phyloP scores from a whole-genome alignment of 176 grass and related monocot species.

The Phyllostachys edulis region DNA sequence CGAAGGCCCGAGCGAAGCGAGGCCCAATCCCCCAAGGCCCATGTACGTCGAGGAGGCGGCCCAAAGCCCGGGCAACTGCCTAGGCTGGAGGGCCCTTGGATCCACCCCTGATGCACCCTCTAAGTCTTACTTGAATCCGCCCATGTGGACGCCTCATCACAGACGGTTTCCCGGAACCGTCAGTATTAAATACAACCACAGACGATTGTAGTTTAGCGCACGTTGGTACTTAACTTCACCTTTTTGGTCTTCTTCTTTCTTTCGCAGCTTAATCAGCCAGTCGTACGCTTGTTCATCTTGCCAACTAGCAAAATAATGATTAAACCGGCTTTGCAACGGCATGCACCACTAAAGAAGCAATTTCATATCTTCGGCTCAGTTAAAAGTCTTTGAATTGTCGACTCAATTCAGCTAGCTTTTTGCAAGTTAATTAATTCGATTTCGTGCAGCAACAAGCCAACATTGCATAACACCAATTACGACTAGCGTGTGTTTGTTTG shows the following conservation, averaged over 20 bases:
- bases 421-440: not conserved
- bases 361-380: not conserved
- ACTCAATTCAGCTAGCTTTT: not conserved
- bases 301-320: slow-evolving; percentile 17
- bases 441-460: not conserved
- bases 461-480: not conserved
- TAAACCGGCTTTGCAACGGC: slow-evolving; percentile 23
- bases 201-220: too few relatives aligned
- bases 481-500: not conserved
- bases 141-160: too few relatives aligned
- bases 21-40: too few relatives aligned
- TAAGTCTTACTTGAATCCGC: too few relatives aligned
- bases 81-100: too few relatives aligned
- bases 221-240: not conserved
- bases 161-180: too few relatives aligned
- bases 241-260: not conserved
- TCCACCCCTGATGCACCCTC: too few relatives aligned
- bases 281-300: slow-evolving; percentile 30
- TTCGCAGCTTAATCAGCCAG: not conserved
- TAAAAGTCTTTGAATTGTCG: slow-evolving; percentile 15
- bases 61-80: too few relatives aligned
- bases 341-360: slow-evolving; percentile 26
- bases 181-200: too few relatives aligned
- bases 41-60: too few relatives aligned
- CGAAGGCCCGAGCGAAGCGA: too few relatives aligned